These are phyloP conservation scores for Auricularia heimuer DNA, from an alignment of 768 basidiomycete genomes.

Conservation along the genomic window DNA sequence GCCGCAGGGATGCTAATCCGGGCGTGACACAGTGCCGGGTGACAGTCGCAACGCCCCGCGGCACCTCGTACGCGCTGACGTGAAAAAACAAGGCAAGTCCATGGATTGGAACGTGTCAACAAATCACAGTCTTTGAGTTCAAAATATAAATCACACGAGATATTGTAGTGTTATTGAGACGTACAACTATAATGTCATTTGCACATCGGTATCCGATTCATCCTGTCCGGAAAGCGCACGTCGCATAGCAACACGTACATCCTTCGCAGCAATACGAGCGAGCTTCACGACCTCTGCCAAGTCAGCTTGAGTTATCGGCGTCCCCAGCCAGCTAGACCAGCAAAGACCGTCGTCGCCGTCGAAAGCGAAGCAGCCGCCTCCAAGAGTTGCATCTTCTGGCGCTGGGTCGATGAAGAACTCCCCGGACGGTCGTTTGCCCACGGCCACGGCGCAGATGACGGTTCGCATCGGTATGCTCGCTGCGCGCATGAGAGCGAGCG, in stretches of 20 bases:
- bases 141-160: no score
- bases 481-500: slow-evolving; percentile 57
- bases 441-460: slow-evolving; percentile 58
- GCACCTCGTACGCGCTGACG: no score
- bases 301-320: neutral
- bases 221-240: neutral
- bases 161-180: no score
- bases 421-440: slow-evolving; percentile 28
- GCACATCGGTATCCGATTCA: neutral
- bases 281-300: neutral
- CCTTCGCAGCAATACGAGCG: neutral
- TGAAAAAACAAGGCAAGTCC: no score
- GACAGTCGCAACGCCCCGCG: no score
- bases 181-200: neutral
- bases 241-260: neutral
- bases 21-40: no score
- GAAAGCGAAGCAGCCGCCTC: slow-evolving; percentile 64
- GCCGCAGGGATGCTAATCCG: no score
- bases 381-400: slow-evolving; percentile 33
- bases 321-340: neutral
- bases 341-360: neutral
- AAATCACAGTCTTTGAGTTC: no score
- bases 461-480: slow-evolving; percentile 67
- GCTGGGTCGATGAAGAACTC: slow-evolving; percentile 44
- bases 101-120: no score